These are phyloP conservation scores for Blastocladiella britannica DNA, from an alignment of 192 early-diverging fungal species.

Conservation along the genomic window DNA sequence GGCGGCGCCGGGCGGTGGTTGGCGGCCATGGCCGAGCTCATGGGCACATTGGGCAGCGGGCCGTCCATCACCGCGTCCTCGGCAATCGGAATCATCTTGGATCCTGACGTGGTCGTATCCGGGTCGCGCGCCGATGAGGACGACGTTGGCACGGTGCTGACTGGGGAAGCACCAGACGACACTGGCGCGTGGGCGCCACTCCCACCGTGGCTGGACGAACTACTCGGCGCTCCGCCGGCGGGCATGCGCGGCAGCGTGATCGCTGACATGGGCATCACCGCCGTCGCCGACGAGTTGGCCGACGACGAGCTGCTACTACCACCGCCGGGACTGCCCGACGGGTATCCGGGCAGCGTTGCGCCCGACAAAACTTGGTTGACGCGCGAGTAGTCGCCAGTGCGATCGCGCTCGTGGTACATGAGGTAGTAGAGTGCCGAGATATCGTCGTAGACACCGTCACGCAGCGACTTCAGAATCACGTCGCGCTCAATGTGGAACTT, in stretches of 20 bases:
- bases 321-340: background rate
- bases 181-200: too few relatives aligned
- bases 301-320: too few relatives aligned
- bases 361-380: background rate
- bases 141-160: background rate
- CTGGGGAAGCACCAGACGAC: too few relatives aligned
- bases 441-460: conserved; percentile 37
- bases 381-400: conserved; percentile 2
- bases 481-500: conserved; percentile 32
- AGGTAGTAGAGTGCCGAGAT: conserved; percentile 35
- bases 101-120: background rate
- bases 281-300: background rate
- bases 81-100: background rate
- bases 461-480: conserved; percentile 19
- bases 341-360: background rate
- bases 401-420: conserved; percentile 26
- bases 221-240: conserved; percentile 2
- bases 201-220: too few relatives aligned
- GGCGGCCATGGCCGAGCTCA: background rate
- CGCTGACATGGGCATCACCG: background rate
- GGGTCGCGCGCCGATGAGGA: background rate
- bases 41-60: background rate
- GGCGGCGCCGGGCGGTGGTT: conserved; percentile 4
- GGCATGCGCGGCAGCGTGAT: conserved; percentile 3
- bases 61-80: conserved; percentile 1